Base-by-base conservation (phyloP, 164 flowering plant genomes). In the Platanus orientalis region DNA sequence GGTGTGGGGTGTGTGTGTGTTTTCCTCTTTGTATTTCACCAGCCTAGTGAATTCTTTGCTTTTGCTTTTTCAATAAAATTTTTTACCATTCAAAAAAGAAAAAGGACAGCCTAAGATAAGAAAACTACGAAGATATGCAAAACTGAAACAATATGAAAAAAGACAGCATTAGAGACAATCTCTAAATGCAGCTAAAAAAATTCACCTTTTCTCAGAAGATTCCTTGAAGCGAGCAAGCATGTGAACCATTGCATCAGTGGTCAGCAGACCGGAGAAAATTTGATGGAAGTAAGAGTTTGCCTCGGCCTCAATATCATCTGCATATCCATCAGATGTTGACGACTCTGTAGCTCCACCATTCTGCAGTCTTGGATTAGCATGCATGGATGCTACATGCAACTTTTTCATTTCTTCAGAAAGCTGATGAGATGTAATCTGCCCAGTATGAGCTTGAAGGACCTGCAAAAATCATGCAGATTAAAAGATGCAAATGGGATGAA, bases 181-280 rank as follows among this genome's bases (percentile, higher is more conserved):
- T 45, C 49, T 45, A 45, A 2, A 45, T 5, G n/a, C 49, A 45
- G 6, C 17, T 48, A 26, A 25, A 25, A 20, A 50, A n/a, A n/a
- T 45, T 45, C 9, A 89, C 99, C 99, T 92, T 75, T 70, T 71
- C 20, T 82, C 90, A 49, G 87, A 63, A 58, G 97, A 95, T 64
- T 92, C 97, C 69, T 85, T 85, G 69, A 84, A 95, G 29, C 81
- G 86, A 39, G 91, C 78, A 73, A 95, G 96, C 95, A 81, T 85
- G 72, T 87, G 85, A 69, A 95, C 86, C 89, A 90, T 80, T 17
- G 85, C 78, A 62, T 86, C 92, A 73, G 87, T 73, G 27, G 85
- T 62, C 72, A 92, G 71, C 64, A 81, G 85, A 67, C 89, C 92
- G 59, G 85, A 80, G 69, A 87, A 95, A 80, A 95, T 83, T 65